Evolutionary conservation across 345 rosid species (phyloP).

Genomic region (Arabis alpina): DNA sequence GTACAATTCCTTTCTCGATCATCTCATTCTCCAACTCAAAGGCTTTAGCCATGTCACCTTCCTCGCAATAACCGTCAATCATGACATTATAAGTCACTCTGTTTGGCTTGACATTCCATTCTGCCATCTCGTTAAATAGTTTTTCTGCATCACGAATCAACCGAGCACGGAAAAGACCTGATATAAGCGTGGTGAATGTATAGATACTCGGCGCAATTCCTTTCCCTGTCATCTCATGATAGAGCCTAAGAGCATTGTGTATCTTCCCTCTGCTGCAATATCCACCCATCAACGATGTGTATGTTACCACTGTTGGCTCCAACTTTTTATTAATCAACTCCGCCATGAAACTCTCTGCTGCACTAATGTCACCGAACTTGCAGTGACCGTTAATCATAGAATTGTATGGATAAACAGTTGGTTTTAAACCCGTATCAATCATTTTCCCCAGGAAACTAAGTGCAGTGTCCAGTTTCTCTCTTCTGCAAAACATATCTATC

Average conservation of each 20-base stretch:
- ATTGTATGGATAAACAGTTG: slow-evolving; percentile 75
- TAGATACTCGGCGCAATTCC: slow-evolving; percentile 66
- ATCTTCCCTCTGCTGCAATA: slow-evolving; percentile 65
- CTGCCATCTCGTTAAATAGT: slow-evolving; percentile 68
- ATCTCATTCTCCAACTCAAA: slow-evolving; percentile 69
- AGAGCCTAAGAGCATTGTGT: slow-evolving; percentile 67
- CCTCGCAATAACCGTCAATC: slow-evolving; percentile 74
- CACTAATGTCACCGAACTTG: slow-evolving; percentile 62
- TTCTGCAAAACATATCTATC: slow-evolving; percentile 79
- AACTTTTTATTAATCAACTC: slow-evolving; percentile 67
- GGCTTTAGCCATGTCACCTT: slow-evolving; percentile 61
- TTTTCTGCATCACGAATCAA: slow-evolving; percentile 60
- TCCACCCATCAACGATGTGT: slow-evolving; percentile 76
- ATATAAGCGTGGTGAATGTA: slow-evolving; percentile 74
- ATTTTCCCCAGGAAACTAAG: slow-evolving; percentile 57
- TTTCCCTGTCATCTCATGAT: slow-evolving; percentile 84
- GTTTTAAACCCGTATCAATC: slow-evolving; percentile 53
- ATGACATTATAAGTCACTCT: slow-evolving; percentile 83
- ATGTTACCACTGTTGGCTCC: slow-evolving; percentile 74
- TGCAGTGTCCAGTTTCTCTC: slow-evolving; percentile 67
- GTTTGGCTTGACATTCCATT: slow-evolving; percentile 60
- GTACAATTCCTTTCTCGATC: slow-evolving; percentile 68
- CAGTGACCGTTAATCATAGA: slow-evolving; percentile 80
- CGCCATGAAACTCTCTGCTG: slow-evolving; percentile 56
- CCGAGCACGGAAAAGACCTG: slow-evolving; percentile 67